Base-by-base conservation (phyloP, 2,329 filamentous ascomycete genomes). In the Pseudopithomyces chartarum region DNA sequence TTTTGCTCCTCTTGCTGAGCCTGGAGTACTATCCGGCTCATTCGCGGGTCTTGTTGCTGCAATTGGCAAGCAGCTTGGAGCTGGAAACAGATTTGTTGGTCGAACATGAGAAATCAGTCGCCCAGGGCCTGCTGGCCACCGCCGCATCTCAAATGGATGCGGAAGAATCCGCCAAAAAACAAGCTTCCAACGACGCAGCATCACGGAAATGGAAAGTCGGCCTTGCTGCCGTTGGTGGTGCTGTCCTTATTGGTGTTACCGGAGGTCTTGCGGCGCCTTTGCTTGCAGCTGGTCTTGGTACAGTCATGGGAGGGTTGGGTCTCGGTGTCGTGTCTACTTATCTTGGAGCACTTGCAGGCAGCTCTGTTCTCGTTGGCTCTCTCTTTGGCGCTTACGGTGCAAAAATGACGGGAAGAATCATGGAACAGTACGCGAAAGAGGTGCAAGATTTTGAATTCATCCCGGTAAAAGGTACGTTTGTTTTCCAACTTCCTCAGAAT, bases 321-420 rank as follows among this genome's bases (percentile, higher is more conserved):
- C 81, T 97, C 1, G 87, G 88, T 10, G 86, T 87, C 12, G 88
- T 91, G 11, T 91, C 92, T 3, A 87, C 86, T 1, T 85, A 96
- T 50, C 80, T 98, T 1, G 94, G 92, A 23, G 83, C 87, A 26
- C 82, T 97, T 67, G 90, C 92, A 1, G 88, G 93, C 40, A 95
- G 89, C 63, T 86, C 87, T 11, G 84, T 94, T 22, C 81, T 92
- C 38, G 88, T 96, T 34, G 94, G 92, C 11, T 86, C 89, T 39
- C 79, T 98, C 40, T 97, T 98, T 69, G 94, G 94, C 6, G 90
- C 95, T 20, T 97, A 96, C 71, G 90, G 90, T 46, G 87, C 88
- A 1, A 86, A 89, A 44, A 92, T 96, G 82, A 90, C 90, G 0
- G 86, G 87, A 51, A 88, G 91, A 70, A 90, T 94, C 83, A 90